phyloP scores from a whole-genome alignment of 768 basidiomycete species.

The Kwoniella bestiolae region DNA sequence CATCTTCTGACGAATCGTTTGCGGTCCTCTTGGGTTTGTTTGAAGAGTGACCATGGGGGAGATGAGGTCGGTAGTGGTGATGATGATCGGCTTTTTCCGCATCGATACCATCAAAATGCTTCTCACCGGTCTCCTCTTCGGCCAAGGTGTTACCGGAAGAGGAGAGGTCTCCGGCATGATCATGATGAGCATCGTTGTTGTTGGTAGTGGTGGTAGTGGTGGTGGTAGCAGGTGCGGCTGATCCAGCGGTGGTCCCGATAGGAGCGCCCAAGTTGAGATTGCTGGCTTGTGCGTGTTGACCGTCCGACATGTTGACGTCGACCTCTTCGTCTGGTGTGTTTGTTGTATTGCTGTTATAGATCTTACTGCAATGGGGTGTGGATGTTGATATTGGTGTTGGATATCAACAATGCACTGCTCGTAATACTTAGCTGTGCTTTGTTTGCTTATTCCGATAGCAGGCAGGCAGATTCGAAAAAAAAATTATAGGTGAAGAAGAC shows the following conservation, averaged over 20 bases:
- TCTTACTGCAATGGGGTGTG: neutral
- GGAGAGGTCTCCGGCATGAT: slow-evolving; percentile 10
- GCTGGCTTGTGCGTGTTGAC: slow-evolving; percentile 5
- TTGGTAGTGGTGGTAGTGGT: slow-evolving; percentile 2
- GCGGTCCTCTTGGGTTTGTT: slow-evolving; percentile 25
- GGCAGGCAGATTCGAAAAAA: neutral
- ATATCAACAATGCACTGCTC: neutral
- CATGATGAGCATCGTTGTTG: slow-evolving; percentile 1
- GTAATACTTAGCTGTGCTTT: neutral
- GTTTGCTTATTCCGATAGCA: neutral
- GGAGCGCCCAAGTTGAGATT: slow-evolving; percentile 20
- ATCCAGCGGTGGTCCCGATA: slow-evolving; percentile 10
- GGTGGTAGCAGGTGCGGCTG: neutral
- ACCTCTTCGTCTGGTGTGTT: neutral
- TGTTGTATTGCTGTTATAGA: neutral
- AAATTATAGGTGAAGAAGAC: neutral
- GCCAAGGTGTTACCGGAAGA: slow-evolving; percentile 31
- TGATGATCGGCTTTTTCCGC: slow-evolving; percentile 1
- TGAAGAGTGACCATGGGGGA: neutral
- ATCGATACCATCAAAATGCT: slow-evolving; percentile 8
- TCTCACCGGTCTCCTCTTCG: slow-evolving; percentile 16
- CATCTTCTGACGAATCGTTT: slow-evolving; percentile 39
- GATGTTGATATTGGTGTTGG: neutral
- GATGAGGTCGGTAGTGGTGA: neutral
- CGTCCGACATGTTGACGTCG: slow-evolving; percentile 15